Evolutionary conservation across 202 grass and related monocot genomes (phyloP), one percentile per base, ranked within the genome.

Genomic region (Hordeum pubiflorum): DNA sequence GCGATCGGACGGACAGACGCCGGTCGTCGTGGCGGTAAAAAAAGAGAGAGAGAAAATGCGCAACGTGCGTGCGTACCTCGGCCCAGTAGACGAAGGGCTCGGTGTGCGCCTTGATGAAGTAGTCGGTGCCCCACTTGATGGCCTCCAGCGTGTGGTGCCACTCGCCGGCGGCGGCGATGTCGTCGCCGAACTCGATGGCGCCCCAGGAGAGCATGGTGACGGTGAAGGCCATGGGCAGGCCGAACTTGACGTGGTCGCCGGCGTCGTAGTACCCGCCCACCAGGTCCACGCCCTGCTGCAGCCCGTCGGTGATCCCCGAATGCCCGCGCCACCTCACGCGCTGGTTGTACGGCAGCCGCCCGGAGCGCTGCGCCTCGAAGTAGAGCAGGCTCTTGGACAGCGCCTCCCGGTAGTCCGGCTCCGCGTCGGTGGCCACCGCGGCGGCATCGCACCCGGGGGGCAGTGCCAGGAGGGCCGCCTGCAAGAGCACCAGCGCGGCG

Each of bases 41-140:
- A 44, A 46, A 9, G 5, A 54, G 15, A 3, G 33, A 9, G 9
- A 54, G 15, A 3, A 52, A n/a, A 15, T 39, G 73, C 13, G 15
- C 40, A 12, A 62, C 67, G 26, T 43, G 54, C 40, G 68, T 6
- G 29, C 21, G 20, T 86, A 82, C 93, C 93, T 97, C 93, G 17
- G 93, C 93, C 93, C 93, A 97, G 87, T 93, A 90, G 74, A 97
- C 88, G 87, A 81, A 67, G 0, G 93, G 93, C 69, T 93, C 81
- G 37, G 90, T 92, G 83, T 98, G 95, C 24, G 92, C 92, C 87
- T 98, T 98, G 76, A 94, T 68, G 82, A 93, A 90, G 86, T 98
- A 98, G 80, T 98, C 92, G 1, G 95, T 94, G 62, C 95, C 92
- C 95, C 95, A 98, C 84, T 89, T 98, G 32, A 98, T 97, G 11